Base-by-base conservation (phyloP, 2,329 filamentous ascomycete genomes). In the Blastomyces gilchristii region DNA sequence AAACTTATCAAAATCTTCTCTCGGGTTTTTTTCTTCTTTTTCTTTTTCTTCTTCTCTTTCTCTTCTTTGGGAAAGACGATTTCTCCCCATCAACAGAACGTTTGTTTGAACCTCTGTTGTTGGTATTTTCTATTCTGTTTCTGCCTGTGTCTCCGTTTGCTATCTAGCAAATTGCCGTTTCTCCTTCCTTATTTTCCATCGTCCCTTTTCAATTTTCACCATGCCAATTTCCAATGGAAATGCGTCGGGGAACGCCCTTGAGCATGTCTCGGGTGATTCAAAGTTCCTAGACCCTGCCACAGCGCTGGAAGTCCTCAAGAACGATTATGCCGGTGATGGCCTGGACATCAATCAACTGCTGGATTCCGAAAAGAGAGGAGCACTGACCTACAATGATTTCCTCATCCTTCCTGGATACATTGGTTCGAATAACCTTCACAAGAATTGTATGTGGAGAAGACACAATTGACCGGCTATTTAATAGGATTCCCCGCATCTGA, bases 321-420 rank as follows among this genome's bases (percentile, higher is more conserved):
- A 78, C 65, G 85, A 93, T 73, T 97, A 96, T 78, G 82, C 83
- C 75, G 83, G 81, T 70, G 94, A 99, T 85, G 94, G 94, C 65
- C 87, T 99, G 71, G 86, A 91, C 75, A 85, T 95, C 72, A 82
- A 91, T 73, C 87, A 91, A 68, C 83, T 99, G 71, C 86, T 97
- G 76, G 89, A 99, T 81, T 92, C 93, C 69, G 88, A 89, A 80
- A 88, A 87, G 78, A 90, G 92, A 73, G 94, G 94, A 66, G 94
- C 94, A 72, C 83, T 99, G 73, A 97, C 93, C 64, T 99, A 97
- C 84, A 99, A 99, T 79, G 94, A 99, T 79, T 99, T 99, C 82
- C 86, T 99, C 67, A 81, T 99, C 72, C 84, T 99, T 66, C 94
- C 94, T 64, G 95, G 95, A 75, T 96, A 97, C 81, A 97, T 99